phyloP scores from a whole-genome alignment of 106 monocot species.

The Iris macrosiphon region DNA sequence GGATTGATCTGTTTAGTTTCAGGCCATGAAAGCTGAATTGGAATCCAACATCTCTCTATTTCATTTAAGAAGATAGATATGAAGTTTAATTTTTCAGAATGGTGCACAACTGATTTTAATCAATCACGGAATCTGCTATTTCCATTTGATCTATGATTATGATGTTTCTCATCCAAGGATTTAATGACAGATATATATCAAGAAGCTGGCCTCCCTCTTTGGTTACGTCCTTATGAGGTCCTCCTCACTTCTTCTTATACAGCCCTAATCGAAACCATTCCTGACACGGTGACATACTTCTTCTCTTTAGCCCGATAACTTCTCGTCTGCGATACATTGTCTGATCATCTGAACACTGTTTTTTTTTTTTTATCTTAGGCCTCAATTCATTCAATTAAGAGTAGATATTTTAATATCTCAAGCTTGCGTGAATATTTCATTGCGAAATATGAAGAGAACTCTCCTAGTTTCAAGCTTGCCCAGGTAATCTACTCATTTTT shows the following conservation, averaged over 20 bases:
- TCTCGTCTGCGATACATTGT: no score
- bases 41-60: no score
- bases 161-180: background rate
- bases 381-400: conserved; percentile 95
- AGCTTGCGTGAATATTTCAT: conserved; percentile 90
- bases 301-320: background rate
- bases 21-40: no score
- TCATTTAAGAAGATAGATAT: no score
- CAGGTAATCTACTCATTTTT: conserved; percentile 49
- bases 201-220: conserved; percentile 98
- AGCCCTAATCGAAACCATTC: conserved; percentile 97
- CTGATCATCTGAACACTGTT: background rate
- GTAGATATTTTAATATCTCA: conserved; percentile 80
- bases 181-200: conserved; percentile 88
- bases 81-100: background rate
- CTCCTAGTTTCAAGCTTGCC: conserved; percentile 89
- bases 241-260: conserved; percentile 98
- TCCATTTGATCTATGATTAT: background rate
- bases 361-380: conserved; percentile 44
- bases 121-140: no score
- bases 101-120: background rate
- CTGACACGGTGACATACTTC: conserved; percentile 68
- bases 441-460: conserved; percentile 85
- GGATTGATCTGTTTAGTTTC: no score
- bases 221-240: conserved; percentile 98